Evolutionary conservation across 768 basidiomycete species (phyloP), one percentile per base, ranked within the genome.

Genomic region (Russula brevipes): DNA sequence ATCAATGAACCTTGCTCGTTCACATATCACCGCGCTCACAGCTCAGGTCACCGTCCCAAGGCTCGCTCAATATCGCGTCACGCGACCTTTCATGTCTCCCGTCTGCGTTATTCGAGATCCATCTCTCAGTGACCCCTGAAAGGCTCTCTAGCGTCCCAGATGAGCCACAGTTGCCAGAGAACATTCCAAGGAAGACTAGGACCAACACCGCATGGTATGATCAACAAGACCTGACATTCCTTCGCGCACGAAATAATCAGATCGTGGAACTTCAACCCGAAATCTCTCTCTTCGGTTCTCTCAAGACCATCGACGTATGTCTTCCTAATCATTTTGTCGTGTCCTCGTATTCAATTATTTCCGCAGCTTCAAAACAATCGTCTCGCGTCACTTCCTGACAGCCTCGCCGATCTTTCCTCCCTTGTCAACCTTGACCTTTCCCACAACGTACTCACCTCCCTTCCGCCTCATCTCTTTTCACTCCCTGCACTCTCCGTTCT

Each of bases 181-280:
- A 51, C 59, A 35, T 66, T 9, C 66, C 73, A 14, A 72, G 71
- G n/a, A 77, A 75, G 60, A 73, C 76, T 9, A 77, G 75, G 38
- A 77, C 79, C 57, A 76, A 74, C 38, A 76, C 75, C 24, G 84
- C 87, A 12, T 79, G 91, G 89, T 94, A 85, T 68, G 90, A 92
- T 70, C 87, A 87, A 1, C 86, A 88, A 70, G 91, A 94, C 73
- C 74, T 94, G 24, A 81, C 82, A 42, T 76, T 88, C 5, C 75
- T 94, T 47, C 92, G 91, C 70, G 85, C 85, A 16, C 87, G 87
- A 82, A 87, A 85, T 69, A 93, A 94, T 69, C 85, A 87, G 19
- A 91, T 94, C 46, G 66, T 81, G 17, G 88, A 89, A 69, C 79
- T 94, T 35, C 91, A 92, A 67, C 85, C 84, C 30, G 91, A 94